Conservation (phyloP, 2,329 filamentous ascomycete species). For the Harringtonia lauricola region DNA sequence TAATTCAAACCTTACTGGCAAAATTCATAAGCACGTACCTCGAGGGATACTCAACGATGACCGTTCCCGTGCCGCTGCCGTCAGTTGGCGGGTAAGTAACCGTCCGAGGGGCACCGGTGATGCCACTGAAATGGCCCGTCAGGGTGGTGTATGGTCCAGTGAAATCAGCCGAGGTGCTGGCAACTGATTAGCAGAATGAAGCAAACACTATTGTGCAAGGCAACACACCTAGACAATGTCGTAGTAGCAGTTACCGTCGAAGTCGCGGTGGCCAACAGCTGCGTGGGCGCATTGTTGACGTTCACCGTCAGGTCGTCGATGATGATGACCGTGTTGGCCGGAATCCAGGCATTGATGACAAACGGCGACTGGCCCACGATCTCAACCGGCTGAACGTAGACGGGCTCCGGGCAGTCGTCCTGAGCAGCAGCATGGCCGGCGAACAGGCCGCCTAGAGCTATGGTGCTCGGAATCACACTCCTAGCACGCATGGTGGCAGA, state of each 20-base stretch:
- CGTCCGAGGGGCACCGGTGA: neutral
- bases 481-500: no score
- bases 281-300: slow-evolving; percentile 10
- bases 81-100: slow-evolving; percentile 11
- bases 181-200: neutral
- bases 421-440: neutral
- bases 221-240: slow-evolving; percentile 7
- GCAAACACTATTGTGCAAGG: no score
- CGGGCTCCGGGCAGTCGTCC: slow-evolving; percentile 6
- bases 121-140: neutral
- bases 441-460: no score
- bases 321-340: slow-evolving; percentile 9
- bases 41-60: slow-evolving; percentile 7
- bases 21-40: neutral
- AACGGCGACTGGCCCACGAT: slow-evolving; percentile 7
- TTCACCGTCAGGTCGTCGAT: slow-evolving; percentile 6
- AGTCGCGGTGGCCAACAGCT: slow-evolving; percentile 7
- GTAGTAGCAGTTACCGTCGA: slow-evolving; percentile 6
- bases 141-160: neutral
- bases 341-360: slow-evolving; percentile 4
- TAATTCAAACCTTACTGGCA: no score
- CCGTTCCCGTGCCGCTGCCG: slow-evolving; percentile 40
- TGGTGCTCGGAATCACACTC: no score
- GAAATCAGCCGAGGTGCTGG: neutral
- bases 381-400: slow-evolving; percentile 10